Percentiles rank a stretch among this genome's conserved stretches.
These are phyloP conservation scores for Candida gorgasii DNA, from an alignment of 805 yeast species.

Conservation along the genomic window DNA sequence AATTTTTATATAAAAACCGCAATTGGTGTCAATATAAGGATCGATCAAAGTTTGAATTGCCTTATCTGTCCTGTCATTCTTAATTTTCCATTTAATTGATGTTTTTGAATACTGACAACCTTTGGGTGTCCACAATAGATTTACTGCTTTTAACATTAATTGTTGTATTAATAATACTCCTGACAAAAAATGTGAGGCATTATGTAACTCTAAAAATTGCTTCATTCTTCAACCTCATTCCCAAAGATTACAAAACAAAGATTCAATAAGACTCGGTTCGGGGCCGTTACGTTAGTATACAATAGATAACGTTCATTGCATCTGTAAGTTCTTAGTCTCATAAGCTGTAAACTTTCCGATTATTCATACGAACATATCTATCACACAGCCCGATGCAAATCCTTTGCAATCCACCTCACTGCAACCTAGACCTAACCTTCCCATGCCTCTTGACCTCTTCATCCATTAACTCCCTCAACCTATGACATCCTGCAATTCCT, in stretches of 20 bases:
- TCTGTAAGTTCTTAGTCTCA: no score
- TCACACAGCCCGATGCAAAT: no score
- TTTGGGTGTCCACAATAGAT: neutral
- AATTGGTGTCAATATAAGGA: no score
- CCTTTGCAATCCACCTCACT: constrained; percentile 1
- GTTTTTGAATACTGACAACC: neutral
- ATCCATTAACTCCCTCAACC: constrained; percentile 84
- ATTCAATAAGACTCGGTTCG: neutral
- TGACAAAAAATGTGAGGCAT: neutral
- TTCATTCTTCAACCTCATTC: neutral
- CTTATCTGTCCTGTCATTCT: no score
- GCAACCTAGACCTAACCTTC: constrained; percentile 20
- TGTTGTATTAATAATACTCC: neutral
- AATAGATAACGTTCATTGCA: neutral
- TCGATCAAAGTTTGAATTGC: no score
- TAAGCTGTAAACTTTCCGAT: neutral
- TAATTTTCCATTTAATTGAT: no score
- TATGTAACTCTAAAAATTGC: neutral
- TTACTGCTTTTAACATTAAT: no score
- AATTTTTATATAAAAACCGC: no score
- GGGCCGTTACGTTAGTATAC: neutral
- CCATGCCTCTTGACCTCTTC: constrained; percentile 78
- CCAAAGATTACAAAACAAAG: neutral
- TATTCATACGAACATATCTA: no score
- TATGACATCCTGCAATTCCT: constrained; percentile 85